Evolutionary conservation across 2,329 filamentous ascomycete species (phyloP), one percentile per base, ranked within the genome.

Genomic region (Colletotrichum cordylinicola): DNA sequence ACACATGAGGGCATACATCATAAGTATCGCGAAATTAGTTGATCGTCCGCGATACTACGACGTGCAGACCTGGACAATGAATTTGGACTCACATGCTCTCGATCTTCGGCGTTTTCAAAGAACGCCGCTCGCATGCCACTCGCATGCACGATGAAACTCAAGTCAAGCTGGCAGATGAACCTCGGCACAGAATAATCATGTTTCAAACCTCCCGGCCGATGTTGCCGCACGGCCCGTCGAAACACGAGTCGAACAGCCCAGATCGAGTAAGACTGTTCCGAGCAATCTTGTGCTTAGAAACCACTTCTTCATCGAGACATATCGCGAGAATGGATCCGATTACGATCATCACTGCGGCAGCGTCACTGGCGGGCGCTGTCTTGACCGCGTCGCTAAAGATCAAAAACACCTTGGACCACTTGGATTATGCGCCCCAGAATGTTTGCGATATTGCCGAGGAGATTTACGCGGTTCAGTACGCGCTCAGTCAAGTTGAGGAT

Each of bases 251-350:
- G 33, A 64, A 64, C 66, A 18, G 29, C 18, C 12, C 6, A 31
- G 10, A 69, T 39, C 31, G 9, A 24, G 9, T 31, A 66, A 24
- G 27, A 16, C 27, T n/a, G 31, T 24, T 6, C n/a, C 10, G 10
- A 21, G 4, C 4, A 16, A 21, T 18, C 33, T 8, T 65, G 35
- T 1, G 8, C n/a, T 35, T 55, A 18, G 21, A n/a, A 31, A 1
- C 6, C 16, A 15, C 12, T 24, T 37, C 39, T 16, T 3, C 2
- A 13, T 35, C 6, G 27, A 33, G 16, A 33, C n/a, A 10, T 8
- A 21, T 1, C 33, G 43, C n/a, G n/a, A 52, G 6, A 52, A 82
- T 84, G 80, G 76, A 79, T 15, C 81, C 82, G 3, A 81, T 88
- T 75, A 76, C 29, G 18, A 61, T 75, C 21, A 61, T 70, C 21